Evolutionary conservation across 257 asterid species (phyloP), one percentile per base, ranked within the genome.

Genomic region (Lycium ferocissimum): DNA sequence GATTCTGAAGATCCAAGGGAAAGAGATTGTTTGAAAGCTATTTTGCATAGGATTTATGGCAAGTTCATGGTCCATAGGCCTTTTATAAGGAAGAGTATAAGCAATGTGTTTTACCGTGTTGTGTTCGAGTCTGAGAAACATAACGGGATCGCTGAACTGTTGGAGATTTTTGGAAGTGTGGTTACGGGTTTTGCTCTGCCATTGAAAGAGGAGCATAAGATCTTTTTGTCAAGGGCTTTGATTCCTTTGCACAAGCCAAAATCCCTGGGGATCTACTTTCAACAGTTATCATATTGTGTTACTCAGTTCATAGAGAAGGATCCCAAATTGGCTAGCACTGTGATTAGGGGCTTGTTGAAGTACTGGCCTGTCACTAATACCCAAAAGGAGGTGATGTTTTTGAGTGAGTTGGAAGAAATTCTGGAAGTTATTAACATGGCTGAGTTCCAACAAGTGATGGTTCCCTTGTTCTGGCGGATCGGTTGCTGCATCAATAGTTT

Each of bases 1-100:
- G 97, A 93, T 81, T 92, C 99, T 0, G 99, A 92, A 72, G 99
- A 95, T 90, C 99, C 98, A 15, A 91, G 99, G 63, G 98, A 95
- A 86, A 91, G 97, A 91, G 97, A 93, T 11, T 92, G 94, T 58
- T 80, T 94, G 86, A 95, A 94, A 85, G 94, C 94, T 22, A 92
- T 94, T 83, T 82, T 95, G 83, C 99, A 95, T 85, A 90, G 95
- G 91, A 89, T 95, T 45, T 95, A 95, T 83, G 97, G 99, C 81
- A 95, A 93, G 85, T 94, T 95, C 76, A 94, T 92, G 93, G 91
- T 91, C 33, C 98, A 95, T 66, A 81, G 98, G 54, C 95, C 98
- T 2, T 95, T 93, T 91, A 93, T 95, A 79, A 85, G 99, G 78
- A 93, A 91, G 86, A 75, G 90, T 10, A 90, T 95, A 56, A 90